These are phyloP conservation scores for Fusarium burgessii DNA, from an alignment of 2,329 filamentous ascomycete species.

Conservation along the genomic window DNA sequence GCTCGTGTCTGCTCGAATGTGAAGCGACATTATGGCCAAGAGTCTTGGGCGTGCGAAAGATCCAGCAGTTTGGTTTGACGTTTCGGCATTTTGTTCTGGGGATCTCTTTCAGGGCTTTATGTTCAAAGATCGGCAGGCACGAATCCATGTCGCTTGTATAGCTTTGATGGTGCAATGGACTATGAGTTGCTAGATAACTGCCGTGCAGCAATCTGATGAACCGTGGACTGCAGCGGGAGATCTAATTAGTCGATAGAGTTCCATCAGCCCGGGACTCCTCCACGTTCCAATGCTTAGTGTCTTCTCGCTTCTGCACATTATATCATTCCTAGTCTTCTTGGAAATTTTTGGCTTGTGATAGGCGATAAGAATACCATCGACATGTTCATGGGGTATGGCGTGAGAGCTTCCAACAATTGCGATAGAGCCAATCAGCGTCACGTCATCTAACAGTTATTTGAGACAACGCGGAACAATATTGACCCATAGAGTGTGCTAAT, in stretches of 20 bases:
- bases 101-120: background rate
- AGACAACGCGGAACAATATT: background rate
- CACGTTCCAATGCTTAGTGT: fast-evolving
- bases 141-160: constrained; percentile 10
- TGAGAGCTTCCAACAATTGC: background rate
- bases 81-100: background rate
- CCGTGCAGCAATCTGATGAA: background rate
- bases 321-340: background rate
- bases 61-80: background rate
- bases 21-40: background rate
- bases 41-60: background rate
- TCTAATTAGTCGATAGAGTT: background rate
- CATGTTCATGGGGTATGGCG: constrained; percentile 8
- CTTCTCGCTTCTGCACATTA: background rate
- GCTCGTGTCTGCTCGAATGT: background rate
- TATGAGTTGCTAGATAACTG: background rate
- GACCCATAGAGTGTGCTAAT: fast-evolving
- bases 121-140: background rate
- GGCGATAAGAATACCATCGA: background rate
- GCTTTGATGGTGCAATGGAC: constrained; percentile 7
- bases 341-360: background rate
- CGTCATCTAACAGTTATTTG: background rate
- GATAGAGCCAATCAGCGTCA: background rate
- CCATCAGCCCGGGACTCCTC: background rate
- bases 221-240: background rate